These are phyloP conservation scores for Ustilago shanxiensis DNA, from an alignment of 1,284 basidiomycete genomes.

Conservation along the genomic window DNA sequence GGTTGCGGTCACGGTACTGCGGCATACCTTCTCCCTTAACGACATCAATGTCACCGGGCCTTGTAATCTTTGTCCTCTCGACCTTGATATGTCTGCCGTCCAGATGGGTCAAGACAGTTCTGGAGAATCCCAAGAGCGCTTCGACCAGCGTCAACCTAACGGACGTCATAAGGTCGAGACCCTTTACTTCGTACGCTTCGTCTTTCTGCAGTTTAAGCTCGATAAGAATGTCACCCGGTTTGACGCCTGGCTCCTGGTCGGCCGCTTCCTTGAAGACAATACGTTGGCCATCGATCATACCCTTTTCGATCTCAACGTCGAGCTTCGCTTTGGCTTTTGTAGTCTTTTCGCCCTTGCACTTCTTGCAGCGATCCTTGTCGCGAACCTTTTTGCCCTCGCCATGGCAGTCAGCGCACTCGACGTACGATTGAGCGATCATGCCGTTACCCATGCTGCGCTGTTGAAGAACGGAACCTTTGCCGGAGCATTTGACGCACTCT, in stretches of 20 bases:
- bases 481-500: constrained; percentile 84
- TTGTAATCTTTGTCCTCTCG: constrained; percentile 46
- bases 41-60: constrained; percentile 61
- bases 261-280: constrained; percentile 90
- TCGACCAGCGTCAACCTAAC: constrained; percentile 71
- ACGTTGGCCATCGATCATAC: constrained; percentile 85
- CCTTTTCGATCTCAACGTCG: constrained; percentile 78
- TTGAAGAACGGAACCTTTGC: constrained; percentile 80
- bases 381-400: constrained; percentile 84
- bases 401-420: constrained; percentile 81
- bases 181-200: constrained; percentile 82
- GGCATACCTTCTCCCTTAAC: constrained; percentile 66
- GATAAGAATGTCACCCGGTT: constrained; percentile 78
- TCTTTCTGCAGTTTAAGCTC: constrained; percentile 80
- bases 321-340: constrained; percentile 83
- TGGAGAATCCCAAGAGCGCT: constrained; percentile 61
- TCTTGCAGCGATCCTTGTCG: constrained; percentile 96
- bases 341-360: constrained; percentile 89
- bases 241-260: constrained; percentile 73
- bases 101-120: constrained; percentile 66
- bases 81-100: constrained; percentile 65
- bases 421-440: constrained; percentile 72
- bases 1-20: constrained; percentile 49
- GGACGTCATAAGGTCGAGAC: constrained; percentile 81
- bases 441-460: constrained; percentile 67